Conservation (phyloP, 2,329 filamentous ascomycete species). For the Cercospora janseana region DNA sequence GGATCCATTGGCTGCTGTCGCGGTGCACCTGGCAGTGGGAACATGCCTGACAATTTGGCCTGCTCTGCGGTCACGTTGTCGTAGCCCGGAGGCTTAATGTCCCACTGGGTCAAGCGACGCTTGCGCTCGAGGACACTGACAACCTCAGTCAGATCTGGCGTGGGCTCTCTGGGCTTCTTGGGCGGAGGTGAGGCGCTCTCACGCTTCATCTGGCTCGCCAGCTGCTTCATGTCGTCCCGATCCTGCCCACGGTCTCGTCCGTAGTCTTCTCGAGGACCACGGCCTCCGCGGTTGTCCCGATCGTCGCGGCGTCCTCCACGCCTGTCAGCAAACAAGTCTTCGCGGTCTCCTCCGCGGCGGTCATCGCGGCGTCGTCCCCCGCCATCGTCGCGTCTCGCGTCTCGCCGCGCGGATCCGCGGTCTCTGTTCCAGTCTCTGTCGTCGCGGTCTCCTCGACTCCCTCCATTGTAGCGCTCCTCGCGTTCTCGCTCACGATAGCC, state of each 20-base stretch:
- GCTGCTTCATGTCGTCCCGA: conserved; percentile 38
- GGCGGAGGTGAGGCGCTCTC: conserved; percentile 77
- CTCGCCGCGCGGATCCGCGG: conserved; percentile 66
- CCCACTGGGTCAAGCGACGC: conserved; percentile 95
- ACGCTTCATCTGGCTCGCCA: conserved; percentile 47
- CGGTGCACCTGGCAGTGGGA: conserved; percentile 91
- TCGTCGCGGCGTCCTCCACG: conserved; percentile 41
- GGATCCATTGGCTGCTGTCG: conserved; percentile 95
- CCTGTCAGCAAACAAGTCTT: conserved; percentile 33
- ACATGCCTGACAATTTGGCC: conserved; percentile 98
- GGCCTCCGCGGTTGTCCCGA: conserved; percentile 42
- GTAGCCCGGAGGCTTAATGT: conserved; percentile 97
- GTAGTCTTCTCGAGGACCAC: conserved; percentile 40
- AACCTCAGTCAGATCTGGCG: conserved; percentile 86
- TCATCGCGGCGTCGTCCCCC: conserved; percentile 44
- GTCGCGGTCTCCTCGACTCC: conserved; percentile 23
- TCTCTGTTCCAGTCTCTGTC: conserved; percentile 63
- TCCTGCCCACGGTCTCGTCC: conserved; percentile 40
- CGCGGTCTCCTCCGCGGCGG: conserved; percentile 45
- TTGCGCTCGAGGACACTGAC: conserved; percentile 80
- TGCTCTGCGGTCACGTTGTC: conserved; percentile 98
- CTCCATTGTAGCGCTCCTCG: conserved; percentile 80
- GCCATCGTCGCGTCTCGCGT: conserved; percentile 59
- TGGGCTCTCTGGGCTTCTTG: conserved; percentile 89
- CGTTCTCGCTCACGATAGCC: conserved; percentile 90